These are phyloP conservation scores for Fusarium siculi DNA, from an alignment of 2,329 filamentous ascomycete genomes.

Conservation along the genomic window DNA sequence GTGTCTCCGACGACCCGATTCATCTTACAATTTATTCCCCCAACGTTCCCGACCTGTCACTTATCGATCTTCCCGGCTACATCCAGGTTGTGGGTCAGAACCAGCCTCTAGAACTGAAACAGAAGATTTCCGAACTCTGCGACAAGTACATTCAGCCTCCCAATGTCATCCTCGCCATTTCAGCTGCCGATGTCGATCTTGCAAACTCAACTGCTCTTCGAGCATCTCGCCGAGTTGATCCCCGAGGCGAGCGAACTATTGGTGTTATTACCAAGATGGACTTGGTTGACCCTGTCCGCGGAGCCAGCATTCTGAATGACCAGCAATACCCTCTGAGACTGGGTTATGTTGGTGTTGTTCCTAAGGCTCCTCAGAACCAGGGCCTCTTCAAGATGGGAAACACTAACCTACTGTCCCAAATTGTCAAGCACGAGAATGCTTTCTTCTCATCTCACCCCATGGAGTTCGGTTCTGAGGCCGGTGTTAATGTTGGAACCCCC, in stretches of 20 bases:
- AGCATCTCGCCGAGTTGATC: slow-evolving; percentile 91
- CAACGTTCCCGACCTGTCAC: slow-evolving; percentile 91
- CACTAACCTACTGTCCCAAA: slow-evolving; percentile 81
- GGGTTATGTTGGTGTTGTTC: slow-evolving; percentile 95
- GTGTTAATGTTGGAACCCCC: slow-evolving; percentile 82
- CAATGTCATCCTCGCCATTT: slow-evolving; percentile 97
- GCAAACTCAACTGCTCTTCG: slow-evolving; percentile 94
- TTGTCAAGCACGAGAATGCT: slow-evolving; percentile 86
- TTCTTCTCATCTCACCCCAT: slow-evolving; percentile 87
- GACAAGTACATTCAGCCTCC: slow-evolving; percentile 98
- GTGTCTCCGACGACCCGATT: slow-evolving; percentile 96
- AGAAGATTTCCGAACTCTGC: slow-evolving; percentile 94
- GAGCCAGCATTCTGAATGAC: slow-evolving; percentile 82
- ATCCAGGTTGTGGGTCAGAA: slow-evolving; percentile 95
- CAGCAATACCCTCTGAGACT: slow-evolving; percentile 94
- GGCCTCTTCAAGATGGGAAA: slow-evolving; percentile 86
- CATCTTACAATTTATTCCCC: slow-evolving; percentile 95
- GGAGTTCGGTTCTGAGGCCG: slow-evolving; percentile 79
- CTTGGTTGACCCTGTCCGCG: slow-evolving; percentile 85
- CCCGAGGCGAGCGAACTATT: slow-evolving; percentile 93
- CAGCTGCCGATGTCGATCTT: slow-evolving; percentile 95
- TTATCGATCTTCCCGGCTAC: slow-evolving; percentile 97
- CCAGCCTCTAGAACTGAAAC: slow-evolving; percentile 90
- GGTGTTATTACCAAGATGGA: slow-evolving; percentile 99
- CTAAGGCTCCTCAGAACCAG: slow-evolving; percentile 75